phyloP scores from a whole-genome alignment of 1,284 basidiomycete species.

The Microbotryum silenes-acaulis region DNA sequence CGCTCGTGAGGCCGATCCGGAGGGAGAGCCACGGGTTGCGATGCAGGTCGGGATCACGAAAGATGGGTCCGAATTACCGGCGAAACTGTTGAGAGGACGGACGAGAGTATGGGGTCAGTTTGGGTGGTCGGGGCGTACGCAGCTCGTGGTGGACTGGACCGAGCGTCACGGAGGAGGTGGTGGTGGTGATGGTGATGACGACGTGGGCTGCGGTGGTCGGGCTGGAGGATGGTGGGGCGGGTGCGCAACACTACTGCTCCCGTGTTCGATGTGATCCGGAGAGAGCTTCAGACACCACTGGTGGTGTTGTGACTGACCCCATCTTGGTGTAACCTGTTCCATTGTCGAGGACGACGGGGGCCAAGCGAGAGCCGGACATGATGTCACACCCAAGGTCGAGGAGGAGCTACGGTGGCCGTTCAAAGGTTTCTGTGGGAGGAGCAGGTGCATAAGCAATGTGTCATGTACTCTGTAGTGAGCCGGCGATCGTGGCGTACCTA shows the following conservation, averaged over 20 bases:
- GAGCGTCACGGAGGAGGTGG: not conserved
- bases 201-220: too few relatives aligned
- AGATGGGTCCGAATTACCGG: constrained; percentile 96
- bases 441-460: too few relatives aligned
- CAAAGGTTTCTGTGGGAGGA: too few relatives aligned
- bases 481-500: too few relatives aligned
- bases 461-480: too few relatives aligned
- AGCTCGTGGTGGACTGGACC: not conserved
- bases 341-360: constrained; percentile 78
- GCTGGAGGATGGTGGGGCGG: too few relatives aligned
- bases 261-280: too few relatives aligned
- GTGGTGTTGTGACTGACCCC: constrained; percentile 54
- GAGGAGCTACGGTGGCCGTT: too few relatives aligned
- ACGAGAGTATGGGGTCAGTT: constrained; percentile 8
- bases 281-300: too few relatives aligned
- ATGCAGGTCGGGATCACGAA: constrained; percentile 98
- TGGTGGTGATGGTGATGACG: too few relatives aligned
- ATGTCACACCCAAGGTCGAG: too few relatives aligned
- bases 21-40: constrained; percentile 55
- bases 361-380: constrained; percentile 13
- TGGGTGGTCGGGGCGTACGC: not conserved
- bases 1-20: constrained; percentile 47
- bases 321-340: constrained; percentile 97
- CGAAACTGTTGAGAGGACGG: constrained; percentile 56
- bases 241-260: too few relatives aligned